Conservation (phyloP, 1,284 basidiomycete genomes). For the Fomitopsis pinicola region DNA sequence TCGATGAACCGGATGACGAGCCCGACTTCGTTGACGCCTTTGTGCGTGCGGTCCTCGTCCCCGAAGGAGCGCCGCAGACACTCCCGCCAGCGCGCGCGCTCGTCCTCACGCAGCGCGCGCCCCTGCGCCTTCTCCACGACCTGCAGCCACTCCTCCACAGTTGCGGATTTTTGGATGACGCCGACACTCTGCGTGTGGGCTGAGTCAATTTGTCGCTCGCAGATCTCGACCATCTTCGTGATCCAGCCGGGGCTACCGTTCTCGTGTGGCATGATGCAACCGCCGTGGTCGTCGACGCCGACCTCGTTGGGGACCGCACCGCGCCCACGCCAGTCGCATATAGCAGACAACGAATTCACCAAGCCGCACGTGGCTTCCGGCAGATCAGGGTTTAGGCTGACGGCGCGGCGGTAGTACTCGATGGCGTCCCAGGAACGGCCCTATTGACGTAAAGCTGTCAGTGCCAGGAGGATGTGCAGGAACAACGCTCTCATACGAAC, state of each 20-base stretch:
- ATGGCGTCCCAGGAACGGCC: slow-evolving; percentile 50
- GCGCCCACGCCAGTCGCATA: slow-evolving; percentile 55
- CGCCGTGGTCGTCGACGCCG: slow-evolving; percentile 18
- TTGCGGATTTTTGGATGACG: slow-evolving; percentile 30
- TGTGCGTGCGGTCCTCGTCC: slow-evolving; percentile 23
- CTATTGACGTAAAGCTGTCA: slow-evolving; percentile 22
- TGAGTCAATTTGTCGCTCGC: slow-evolving; percentile 43
- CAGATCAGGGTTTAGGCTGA: slow-evolving; percentile 47
- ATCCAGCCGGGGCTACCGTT: slow-evolving; percentile 35
- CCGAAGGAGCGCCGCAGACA: slow-evolving; percentile 35
- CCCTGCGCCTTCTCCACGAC: slow-evolving; percentile 31
- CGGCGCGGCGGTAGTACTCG: slow-evolving; percentile 49
- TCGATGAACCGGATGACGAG: slow-evolving; percentile 54
- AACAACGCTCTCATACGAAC: slow-evolving; percentile 23
- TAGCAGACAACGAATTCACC: slow-evolving; percentile 45
- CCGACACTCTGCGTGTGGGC: slow-evolving; percentile 37
- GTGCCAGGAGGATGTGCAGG: no score
- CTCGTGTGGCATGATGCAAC: slow-evolving; percentile 18
- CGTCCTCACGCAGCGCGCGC: slow-evolving; percentile 23
- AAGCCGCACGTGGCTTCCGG: slow-evolving; percentile 57
- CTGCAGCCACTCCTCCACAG: slow-evolving; percentile 42
- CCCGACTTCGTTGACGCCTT: slow-evolving; percentile 41
- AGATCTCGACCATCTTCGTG: slow-evolving; percentile 40
- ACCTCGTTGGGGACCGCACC: slow-evolving; percentile 25
- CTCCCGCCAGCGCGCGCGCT: slow-evolving; percentile 34